Evolutionary conservation across 495 filamentous ascomycete species (phyloP).

Genomic region (Collariella sp.): DNA sequence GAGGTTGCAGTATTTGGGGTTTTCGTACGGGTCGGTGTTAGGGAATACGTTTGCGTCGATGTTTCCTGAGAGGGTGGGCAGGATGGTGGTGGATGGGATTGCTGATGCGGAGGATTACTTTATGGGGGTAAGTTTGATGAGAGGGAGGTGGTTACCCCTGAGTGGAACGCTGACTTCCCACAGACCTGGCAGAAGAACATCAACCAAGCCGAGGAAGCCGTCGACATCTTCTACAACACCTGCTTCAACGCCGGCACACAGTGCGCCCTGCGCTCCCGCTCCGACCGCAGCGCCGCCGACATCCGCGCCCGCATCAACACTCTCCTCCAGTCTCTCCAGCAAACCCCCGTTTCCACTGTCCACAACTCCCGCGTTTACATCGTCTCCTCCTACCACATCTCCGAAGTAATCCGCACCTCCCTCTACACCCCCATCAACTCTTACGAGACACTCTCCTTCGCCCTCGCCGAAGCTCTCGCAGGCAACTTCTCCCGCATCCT

Average conservation of each 20-base stretch:
- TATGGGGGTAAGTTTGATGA: slow-evolving; percentile 1
- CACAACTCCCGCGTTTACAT: slow-evolving; percentile 17
- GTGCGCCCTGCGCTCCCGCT: slow-evolving; percentile 41
- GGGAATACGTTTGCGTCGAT: slow-evolving; percentile 45
- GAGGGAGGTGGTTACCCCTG: too few relatives aligned
- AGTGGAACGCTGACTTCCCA: too few relatives aligned
- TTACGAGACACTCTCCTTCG: slow-evolving; percentile 16
- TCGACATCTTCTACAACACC: slow-evolving; percentile 39
- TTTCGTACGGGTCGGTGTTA: slow-evolving; percentile 54
- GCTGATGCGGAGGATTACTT: slow-evolving; percentile 29
- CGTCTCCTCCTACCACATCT: slow-evolving; percentile 36
- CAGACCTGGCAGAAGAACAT: slow-evolving; percentile 37
- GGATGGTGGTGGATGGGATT: slow-evolving; percentile 33
- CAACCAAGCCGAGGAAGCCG: slow-evolving; percentile 41
- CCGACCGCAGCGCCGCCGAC: slow-evolving; percentile 38
- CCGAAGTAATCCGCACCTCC: slow-evolving; percentile 31
- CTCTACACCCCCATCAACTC: slow-evolving; percentile 20
- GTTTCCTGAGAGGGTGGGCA: slow-evolving; percentile 36
- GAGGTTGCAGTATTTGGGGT: slow-evolving; percentile 44
- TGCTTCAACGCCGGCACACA: slow-evolving; percentile 40
- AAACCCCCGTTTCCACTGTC: slow-evolving; percentile 16
- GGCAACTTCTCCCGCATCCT: slow-evolving; percentile 5
- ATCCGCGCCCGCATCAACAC: slow-evolving; percentile 38
- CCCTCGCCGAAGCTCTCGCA: slow-evolving; percentile 25
- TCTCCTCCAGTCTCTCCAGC: slow-evolving; percentile 14